Percentiles rank a stretch among this genome's conserved stretches.
Conservation (phyloP, 306 rosid species). For the Fragaria iinumae region DNA sequence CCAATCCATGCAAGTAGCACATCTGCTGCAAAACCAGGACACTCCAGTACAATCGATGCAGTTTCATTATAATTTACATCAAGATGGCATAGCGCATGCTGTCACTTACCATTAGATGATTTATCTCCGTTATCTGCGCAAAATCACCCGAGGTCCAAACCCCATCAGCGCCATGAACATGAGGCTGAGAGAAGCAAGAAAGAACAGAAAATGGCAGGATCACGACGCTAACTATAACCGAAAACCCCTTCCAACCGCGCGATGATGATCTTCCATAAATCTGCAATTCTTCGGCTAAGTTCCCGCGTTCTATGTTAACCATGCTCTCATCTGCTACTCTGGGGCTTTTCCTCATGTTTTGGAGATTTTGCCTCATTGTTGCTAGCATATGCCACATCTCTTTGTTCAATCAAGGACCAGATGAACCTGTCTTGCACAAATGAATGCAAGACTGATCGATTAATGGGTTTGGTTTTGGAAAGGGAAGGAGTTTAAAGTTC, state of each 20-base stretch:
- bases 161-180: slow-evolving; percentile 59
- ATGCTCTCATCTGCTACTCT: slow-evolving; percentile 90
- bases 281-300: slow-evolving; percentile 35
- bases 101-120: slow-evolving; percentile 90
- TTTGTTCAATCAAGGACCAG: background rate
- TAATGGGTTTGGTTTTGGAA: background rate
- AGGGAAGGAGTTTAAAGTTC: slow-evolving; percentile 13
- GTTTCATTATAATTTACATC: slow-evolving; percentile 45
- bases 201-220: slow-evolving; percentile 62
- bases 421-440: background rate
- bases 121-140: slow-evolving; percentile 68
- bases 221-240: slow-evolving; percentile 45
- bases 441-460: slow-evolving; percentile 1
- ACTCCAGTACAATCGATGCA: background rate
- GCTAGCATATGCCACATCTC: slow-evolving; percentile 44
- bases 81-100: slow-evolving; percentile 98
- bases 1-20: slow-evolving; percentile 7
- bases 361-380: slow-evolving; percentile 47
- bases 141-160: slow-evolving; percentile 65
- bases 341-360: slow-evolving; percentile 58
- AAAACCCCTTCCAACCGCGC: slow-evolving; percentile 52
- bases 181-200: slow-evolving; percentile 75
- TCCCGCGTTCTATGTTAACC: slow-evolving; percentile 36
- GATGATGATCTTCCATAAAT: slow-evolving; percentile 33
- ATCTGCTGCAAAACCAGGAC: background rate